A percentile compares a stretch with the other conserved stretches of the same genome.
Conservation (phyloP, 192 early-diverging fungal species). For the Haplosporangium gracile region DNA sequence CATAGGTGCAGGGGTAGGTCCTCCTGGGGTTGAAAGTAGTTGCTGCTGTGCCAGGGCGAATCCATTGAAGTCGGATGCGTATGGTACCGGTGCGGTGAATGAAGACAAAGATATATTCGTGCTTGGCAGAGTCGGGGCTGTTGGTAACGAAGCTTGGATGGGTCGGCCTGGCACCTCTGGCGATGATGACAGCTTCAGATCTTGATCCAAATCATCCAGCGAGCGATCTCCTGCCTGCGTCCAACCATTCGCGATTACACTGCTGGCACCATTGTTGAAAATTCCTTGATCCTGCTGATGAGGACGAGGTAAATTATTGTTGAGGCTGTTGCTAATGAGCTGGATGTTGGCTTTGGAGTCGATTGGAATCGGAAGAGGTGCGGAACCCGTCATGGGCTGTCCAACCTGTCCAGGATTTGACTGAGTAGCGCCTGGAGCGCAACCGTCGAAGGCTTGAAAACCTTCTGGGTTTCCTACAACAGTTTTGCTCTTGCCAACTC, state of each 20-base stretch:
- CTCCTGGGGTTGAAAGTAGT: background rate
- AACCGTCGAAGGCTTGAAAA: background rate
- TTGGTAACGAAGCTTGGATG: background rate
- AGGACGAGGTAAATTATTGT: background rate
- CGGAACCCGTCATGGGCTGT: background rate
- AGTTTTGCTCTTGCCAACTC: background rate
- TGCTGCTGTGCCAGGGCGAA: conserved; percentile 20
- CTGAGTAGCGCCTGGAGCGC: background rate
- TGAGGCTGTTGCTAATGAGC: background rate
- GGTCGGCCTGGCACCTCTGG: background rate
- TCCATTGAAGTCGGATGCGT: conserved; percentile 6
- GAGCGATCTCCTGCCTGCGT: background rate
- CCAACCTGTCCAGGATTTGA: background rate
- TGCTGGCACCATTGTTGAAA: background rate
- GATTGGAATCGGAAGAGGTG: background rate
- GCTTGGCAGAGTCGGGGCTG: background rate
- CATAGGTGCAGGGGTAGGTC: background rate
- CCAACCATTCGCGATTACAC: background rate
- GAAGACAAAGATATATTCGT: background rate
- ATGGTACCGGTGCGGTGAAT: conserved; percentile 7
- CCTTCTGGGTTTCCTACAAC: background rate
- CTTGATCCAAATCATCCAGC: background rate
- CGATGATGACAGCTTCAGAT: background rate
- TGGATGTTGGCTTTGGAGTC: background rate
- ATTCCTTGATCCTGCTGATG: background rate